Conservation (phyloP, 306 rosid species). For the Begonia peltatifolia region DNA sequence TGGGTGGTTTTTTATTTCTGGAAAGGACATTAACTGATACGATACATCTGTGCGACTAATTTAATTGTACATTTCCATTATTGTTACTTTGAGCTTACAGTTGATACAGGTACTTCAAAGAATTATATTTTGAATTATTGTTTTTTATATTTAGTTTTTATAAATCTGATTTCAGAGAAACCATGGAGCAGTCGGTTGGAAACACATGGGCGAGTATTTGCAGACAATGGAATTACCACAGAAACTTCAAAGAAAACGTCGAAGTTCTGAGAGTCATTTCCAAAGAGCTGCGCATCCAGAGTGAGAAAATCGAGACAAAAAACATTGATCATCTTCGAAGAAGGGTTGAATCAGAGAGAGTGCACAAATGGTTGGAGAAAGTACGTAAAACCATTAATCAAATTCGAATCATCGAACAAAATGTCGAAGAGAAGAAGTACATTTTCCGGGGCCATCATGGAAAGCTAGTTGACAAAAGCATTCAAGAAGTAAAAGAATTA, state of each 20-base stretch:
- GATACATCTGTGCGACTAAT: too few relatives aligned
- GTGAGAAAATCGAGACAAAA: constrained; percentile 8
- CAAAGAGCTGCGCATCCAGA: constrained; percentile 10
- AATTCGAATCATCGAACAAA: constrained; percentile 8
- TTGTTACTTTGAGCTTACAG: too few relatives aligned
- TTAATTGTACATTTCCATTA: too few relatives aligned
- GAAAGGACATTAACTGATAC: too few relatives aligned
- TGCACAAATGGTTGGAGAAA: constrained; percentile 15
- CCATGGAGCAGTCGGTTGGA: too few relatives aligned
- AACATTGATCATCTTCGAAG: background rate
- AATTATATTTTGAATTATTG: too few relatives aligned
- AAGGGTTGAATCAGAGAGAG: constrained; percentile 5
- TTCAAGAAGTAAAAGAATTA: constrained; percentile 15
- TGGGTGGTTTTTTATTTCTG: too few relatives aligned
- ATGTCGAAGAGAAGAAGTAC: constrained; percentile 2
- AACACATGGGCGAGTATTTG: constrained; percentile 6
- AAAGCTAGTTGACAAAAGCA: constrained; percentile 14
- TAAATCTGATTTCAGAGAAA: too few relatives aligned
- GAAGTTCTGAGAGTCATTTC: constrained; percentile 13
- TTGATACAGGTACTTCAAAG: too few relatives aligned
- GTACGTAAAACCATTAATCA: constrained; percentile 9
- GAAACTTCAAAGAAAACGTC: constrained; percentile 11
- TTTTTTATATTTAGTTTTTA: too few relatives aligned
- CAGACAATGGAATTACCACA: constrained; percentile 9
- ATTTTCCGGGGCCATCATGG: constrained; percentile 8